phyloP scores from a whole-genome alignment of 257 asterid species.

The Solanum virginianum region DNA sequence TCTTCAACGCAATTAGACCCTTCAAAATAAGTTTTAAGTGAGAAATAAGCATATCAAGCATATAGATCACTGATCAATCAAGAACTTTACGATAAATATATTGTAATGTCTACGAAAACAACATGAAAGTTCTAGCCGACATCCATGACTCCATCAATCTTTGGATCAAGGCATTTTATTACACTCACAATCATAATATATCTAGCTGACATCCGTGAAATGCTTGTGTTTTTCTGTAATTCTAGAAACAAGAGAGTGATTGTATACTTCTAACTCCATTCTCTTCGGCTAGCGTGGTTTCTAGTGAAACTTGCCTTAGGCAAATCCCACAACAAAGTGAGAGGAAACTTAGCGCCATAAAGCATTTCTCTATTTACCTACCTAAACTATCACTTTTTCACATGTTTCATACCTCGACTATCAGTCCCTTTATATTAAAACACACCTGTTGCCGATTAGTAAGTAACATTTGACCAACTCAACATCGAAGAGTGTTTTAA shows the following conservation, averaged over 20 bases:
- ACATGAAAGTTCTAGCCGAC: background rate
- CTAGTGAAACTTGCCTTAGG: background rate
- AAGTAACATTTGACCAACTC: background rate
- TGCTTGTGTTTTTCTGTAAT: background rate
- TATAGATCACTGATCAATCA: background rate
- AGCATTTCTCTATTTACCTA: too few species aligned
- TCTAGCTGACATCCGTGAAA: background rate
- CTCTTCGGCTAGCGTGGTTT: background rate
- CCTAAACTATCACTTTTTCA: background rate
- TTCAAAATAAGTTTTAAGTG: conserved; percentile 13
- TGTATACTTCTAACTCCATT: background rate
- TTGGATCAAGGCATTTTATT: background rate
- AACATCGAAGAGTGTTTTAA: background rate
- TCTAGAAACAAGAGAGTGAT: background rate
- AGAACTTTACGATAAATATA: background rate
- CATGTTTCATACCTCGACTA: background rate
- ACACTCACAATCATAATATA: background rate
- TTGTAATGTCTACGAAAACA: background rate
- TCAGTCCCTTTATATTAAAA: background rate
- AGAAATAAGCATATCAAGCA: background rate
- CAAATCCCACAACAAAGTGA: background rate
- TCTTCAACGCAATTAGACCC: conserved; percentile 83
- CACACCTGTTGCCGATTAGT: background rate
- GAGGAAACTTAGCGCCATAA: too few species aligned
- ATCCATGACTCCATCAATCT: background rate